Evolutionary conservation across 257 asterid species (phyloP).

Genomic region (Buddleja alternifolia): DNA sequence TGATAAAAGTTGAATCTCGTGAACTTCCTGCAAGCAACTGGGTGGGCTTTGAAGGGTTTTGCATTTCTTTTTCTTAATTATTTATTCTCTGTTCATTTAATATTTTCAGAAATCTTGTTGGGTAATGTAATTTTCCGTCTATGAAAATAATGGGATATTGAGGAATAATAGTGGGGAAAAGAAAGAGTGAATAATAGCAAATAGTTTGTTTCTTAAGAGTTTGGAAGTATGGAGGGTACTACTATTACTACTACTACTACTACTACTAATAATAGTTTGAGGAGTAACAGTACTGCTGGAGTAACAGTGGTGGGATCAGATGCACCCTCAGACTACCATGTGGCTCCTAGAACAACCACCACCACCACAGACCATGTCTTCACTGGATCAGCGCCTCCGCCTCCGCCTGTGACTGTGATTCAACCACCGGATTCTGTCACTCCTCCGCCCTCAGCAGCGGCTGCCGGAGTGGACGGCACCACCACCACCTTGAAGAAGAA

Average conservation of each 20-base stretch:
- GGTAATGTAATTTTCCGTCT: slow-evolving; percentile 17
- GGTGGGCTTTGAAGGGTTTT: slow-evolving; percentile 29
- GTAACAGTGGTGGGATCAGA: slow-evolving; percentile 94
- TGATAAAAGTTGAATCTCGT: slow-evolving; percentile 30
- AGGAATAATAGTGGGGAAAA: slow-evolving; percentile 17
- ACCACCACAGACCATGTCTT: slow-evolving; percentile 49
- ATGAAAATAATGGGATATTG: slow-evolving; percentile 43
- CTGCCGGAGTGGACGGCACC: slow-evolving; percentile 28
- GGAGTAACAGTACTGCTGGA: slow-evolving; percentile 66
- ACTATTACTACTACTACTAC: slow-evolving; percentile 42
- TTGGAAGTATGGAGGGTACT: slow-evolving; percentile 60
- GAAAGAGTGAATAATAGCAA: background rate
- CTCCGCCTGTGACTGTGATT: slow-evolving; percentile 25
- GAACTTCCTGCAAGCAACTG: slow-evolving; percentile 29
- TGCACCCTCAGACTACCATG: slow-evolving; percentile 87
- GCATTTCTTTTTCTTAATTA: background rate
- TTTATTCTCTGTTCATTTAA: background rate
- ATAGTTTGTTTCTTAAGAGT: background rate
- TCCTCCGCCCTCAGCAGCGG: slow-evolving; percentile 39
- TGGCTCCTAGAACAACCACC: slow-evolving; percentile 69
- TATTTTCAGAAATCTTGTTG: slow-evolving; percentile 19
- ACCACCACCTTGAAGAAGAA: slow-evolving; percentile 56
- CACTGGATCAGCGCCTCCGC: slow-evolving; percentile 57
- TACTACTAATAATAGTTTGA: no score
- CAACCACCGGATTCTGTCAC: slow-evolving; percentile 37